Evolutionary conservation across 148 eudicot genomes (phyloP).

Genomic region (Simmondsia chinensis): DNA sequence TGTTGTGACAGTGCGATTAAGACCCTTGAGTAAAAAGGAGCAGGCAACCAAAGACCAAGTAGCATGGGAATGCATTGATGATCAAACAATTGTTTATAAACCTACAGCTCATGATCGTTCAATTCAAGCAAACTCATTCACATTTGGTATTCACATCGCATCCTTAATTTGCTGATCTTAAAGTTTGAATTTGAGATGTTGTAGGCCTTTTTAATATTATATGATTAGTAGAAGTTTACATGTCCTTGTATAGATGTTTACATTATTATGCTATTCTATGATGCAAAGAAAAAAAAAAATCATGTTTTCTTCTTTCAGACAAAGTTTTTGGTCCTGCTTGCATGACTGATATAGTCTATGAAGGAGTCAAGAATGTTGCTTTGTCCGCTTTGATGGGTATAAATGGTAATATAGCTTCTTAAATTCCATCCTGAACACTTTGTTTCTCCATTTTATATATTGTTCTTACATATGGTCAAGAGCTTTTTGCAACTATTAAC

Average conservation of each 20-base stretch:
- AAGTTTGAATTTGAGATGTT: too few relatives aligned
- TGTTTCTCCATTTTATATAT: background rate
- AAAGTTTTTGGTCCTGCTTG: conserved; percentile 70
- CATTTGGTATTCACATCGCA: conserved; percentile 50
- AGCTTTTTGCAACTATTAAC: background rate
- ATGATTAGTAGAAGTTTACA: too few relatives aligned
- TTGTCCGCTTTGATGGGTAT: conserved; percentile 87
- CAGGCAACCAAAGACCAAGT: conserved; percentile 62
- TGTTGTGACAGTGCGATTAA: conserved; percentile 73
- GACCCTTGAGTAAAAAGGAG: conserved; percentile 76
- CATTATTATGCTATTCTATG: too few relatives aligned
- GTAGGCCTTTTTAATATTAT: too few relatives aligned
- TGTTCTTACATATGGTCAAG: background rate
- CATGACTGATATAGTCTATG: conserved; percentile 66
- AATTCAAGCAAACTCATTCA: conserved; percentile 44
- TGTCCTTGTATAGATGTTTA: too few relatives aligned
- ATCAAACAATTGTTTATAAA: conserved; percentile 30
- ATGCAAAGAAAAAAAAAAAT: too few relatives aligned
- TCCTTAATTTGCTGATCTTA: background rate
- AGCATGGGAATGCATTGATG: conserved; percentile 50
- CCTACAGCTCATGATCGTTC: conserved; percentile 50
- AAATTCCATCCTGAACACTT: too few relatives aligned
- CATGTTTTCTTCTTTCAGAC: conserved; percentile 35
- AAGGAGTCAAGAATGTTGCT: conserved; percentile 85
- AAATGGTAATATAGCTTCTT: conserved; percentile 52